Base-by-base conservation (phyloP, 2,329 filamentous ascomycete genomes). In the Colletotrichum chrysophilum region DNA sequence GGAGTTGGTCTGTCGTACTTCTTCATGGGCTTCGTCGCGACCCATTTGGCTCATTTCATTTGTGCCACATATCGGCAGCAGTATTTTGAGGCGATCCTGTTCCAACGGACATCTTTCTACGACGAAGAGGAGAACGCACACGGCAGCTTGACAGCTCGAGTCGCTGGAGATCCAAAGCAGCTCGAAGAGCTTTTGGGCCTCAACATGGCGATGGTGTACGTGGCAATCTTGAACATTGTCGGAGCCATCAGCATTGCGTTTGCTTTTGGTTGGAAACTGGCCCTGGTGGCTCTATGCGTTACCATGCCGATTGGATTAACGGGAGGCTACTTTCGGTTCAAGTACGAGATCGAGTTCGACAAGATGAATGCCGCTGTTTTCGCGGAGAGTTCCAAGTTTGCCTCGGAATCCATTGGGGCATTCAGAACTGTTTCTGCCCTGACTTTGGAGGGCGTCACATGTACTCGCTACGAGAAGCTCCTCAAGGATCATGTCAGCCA, bases 261-360 rank as follows among this genome's bases (percentile, higher is more conserved):
- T 79, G 86, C 89, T 5, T 95, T 93, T 81, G 93, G 93, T 2
- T 96, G 94, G 94, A 96, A 95, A 81, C 87, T 96, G 10, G 91
- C 93, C 0, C 84, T 95, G 0, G 92, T 96, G 0, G 89, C 91
- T 0, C 85, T 92, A 10, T 93, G 91, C 78, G 91, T 94, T 10
- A 89, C 90, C 7, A 82, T 90, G 70, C 90, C 90, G 1, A 80
- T 91, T 26, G 85, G 87, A 60, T 77, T 91, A 5, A 70, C 82
- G 7, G 86, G 88, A 0, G 87, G 87, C 0, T 92, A 87, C 79
- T 89, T 86, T 82, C 87, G 90, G 2, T 84, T 91, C 78, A 87
- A 85, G 76, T 91, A 90, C 78, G 93, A 94, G 81, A 82, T 92
- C n/a, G 86, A 92, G 76, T 94, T 95, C 75, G 93, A 94, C 76